Base-by-base conservation (phyloP, 2,329 filamentous ascomycete genomes). In the Calonectria ilicicola region DNA sequence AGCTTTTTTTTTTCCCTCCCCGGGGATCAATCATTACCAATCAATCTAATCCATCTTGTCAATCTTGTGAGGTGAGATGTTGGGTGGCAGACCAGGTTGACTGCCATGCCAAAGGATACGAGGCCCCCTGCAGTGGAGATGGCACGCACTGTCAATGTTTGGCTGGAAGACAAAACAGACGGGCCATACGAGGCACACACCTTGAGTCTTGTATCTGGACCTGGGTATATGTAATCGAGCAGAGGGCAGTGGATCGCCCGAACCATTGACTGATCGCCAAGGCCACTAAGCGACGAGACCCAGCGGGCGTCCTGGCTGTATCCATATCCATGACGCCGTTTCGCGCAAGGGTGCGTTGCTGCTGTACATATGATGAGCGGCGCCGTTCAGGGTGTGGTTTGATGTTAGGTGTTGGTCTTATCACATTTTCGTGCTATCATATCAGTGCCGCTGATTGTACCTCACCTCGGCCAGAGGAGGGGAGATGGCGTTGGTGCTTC, bases 371-470 rank as follows among this genome's bases (percentile, higher is more conserved):
- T 58, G 51, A 17, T 51, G 63, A 49, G 40, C 47, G 47, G 64
- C 38, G 47, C 23, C 46, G 29, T 68, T 46, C 32, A 23, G 40
- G 27, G 65, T 49, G 53, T 17, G 42, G 40, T 56, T 32, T 44
- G 60, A 27, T 46, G 67, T 47, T 47, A 26, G 60, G 58, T 63
- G 65, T 40, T 64, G 65, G 46, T 35, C 69, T 68, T 72, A 72
- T 72, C 69, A 72, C 58, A 72, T 67, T 72, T 72, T 29, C 27
- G 67, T 47, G 69, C 53, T 72, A 72, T 70, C 68, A 70, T 66
- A 70, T 72, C 69, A 65, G 69, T 68, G 69, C 67, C 69, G 69
- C 69, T 65, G 69, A 72, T 67, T 67, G 69, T 40, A 65, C 65
- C 69, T 26, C 23, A 42, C 66, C 56, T 68, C 53, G 51, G 51